Base-by-base conservation (phyloP, 2,329 filamentous ascomycete species). In the Chaetomiaceae sp. region DNA sequence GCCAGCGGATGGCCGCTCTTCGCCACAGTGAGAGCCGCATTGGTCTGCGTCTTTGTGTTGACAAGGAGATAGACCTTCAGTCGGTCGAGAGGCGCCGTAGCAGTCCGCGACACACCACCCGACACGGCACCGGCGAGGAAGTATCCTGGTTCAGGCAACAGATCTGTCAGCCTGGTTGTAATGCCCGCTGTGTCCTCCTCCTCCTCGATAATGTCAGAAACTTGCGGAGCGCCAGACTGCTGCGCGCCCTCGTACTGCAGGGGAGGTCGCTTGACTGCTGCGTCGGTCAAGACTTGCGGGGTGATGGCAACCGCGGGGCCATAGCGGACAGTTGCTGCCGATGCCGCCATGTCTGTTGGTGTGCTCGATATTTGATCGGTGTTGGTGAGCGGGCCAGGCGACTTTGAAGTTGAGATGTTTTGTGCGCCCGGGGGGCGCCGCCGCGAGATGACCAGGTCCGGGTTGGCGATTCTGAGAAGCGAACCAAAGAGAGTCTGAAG, bases 1-100 rank as follows among this genome's bases (percentile, higher is more conserved):
- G 76, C 72, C 11, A 88, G 59, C 1, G 87, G 77, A 42, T 83
- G 80, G 27, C 89, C 90, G 54, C 83, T 79, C 67, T 88, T 91
- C 3, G 83, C 82, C 14, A 88, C 86, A 53, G 80, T 72, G 42
- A 86, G 70, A 9, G 83, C 82, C 53, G 81, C 78, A 63, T 77
- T 73, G 61, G 81, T 66, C 54, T 77, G 79, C 52, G 78, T 74
- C 59, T 78, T 81, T 54, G 90, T 95, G 71, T 95, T 92, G 49
- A 95, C 92, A 65, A 99, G 94, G 49, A 99, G 82, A 70, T 95
- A 97, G 61, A 99, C 94, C 75, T 97, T 97, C 55, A 99, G 78
- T 64, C 94, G 90, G 75, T 99, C 94, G 71, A 99, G 85, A 56
- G 94, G 94, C 56, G 94, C 94, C 63, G 94, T 99, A 59, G 89